These are phyloP conservation scores for Plantago ovata DNA, from an alignment of 257 asterid species.

Conservation along the genomic window DNA sequence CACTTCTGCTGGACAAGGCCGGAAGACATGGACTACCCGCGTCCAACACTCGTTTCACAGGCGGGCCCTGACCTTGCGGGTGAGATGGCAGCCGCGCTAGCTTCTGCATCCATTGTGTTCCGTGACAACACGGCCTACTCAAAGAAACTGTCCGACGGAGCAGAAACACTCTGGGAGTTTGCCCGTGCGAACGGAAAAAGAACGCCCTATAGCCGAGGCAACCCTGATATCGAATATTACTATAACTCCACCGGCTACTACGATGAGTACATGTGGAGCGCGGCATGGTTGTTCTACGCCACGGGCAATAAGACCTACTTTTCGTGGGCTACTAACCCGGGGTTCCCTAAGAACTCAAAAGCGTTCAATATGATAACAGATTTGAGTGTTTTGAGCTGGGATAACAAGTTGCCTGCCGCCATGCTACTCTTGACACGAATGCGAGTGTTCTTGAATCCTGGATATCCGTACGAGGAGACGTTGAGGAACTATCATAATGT, in stretches of 20 bases:
- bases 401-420: conserved; percentile 85
- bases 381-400: conserved; percentile 79
- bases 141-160: conserved; percentile 45
- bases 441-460: conserved; percentile 69
- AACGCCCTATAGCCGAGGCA: conserved; percentile 43
- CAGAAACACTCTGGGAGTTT: conserved; percentile 48
- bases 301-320: conserved; percentile 66
- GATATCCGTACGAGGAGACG: conserved; percentile 89
- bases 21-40: conserved; percentile 73
- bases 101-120: conserved; percentile 88
- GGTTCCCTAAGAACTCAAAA: conserved; percentile 33
- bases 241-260: conserved; percentile 73
- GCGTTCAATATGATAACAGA: conserved; percentile 45
- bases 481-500: conserved; percentile 54
- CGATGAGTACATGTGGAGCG: conserved; percentile 84
- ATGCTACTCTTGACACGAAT: conserved; percentile 65
- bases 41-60: conserved; percentile 38
- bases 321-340: conserved; percentile 44
- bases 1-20: conserved; percentile 89
- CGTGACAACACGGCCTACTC: conserved; percentile 50
- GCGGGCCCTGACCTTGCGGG: conserved; percentile 74
- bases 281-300: conserved; percentile 81
- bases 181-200: conserved; percentile 47
- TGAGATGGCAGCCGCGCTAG: conserved; percentile 84
- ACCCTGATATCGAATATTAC: conserved; percentile 50